phyloP scores from a whole-genome alignment of 1,139 yeast species.

The Geotrichum fermentans region DNA sequence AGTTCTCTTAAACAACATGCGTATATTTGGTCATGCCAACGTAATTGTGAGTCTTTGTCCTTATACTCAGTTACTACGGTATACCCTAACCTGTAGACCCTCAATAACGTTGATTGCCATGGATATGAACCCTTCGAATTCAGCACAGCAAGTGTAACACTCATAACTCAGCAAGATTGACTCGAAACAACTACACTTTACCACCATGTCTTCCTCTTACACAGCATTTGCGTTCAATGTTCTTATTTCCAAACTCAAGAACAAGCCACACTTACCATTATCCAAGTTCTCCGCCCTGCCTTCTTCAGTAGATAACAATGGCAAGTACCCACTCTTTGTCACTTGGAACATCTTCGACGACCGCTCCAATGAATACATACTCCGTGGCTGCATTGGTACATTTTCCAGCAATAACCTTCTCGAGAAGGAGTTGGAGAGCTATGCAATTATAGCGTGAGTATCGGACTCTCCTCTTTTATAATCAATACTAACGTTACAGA shows the following conservation, averaged over 20 bases:
- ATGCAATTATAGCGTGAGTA: slow-evolving; percentile 54
- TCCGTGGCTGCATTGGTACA: slow-evolving; percentile 94
- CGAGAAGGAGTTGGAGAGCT: slow-evolving; percentile 56
- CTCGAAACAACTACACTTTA: too few species aligned
- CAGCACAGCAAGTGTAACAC: too few species aligned
- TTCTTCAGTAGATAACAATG: slow-evolving; percentile 22
- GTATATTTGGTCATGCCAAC: too few species aligned
- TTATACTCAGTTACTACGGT: too few species aligned
- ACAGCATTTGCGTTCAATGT: slow-evolving; percentile 43
- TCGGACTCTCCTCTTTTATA: too few species aligned
- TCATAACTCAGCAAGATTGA: too few species aligned
- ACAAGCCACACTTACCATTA: slow-evolving; percentile 18
- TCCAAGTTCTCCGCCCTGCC: slow-evolving; percentile 15
- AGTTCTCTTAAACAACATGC: too few species aligned
- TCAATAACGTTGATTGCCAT: too few species aligned
- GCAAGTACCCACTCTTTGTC: slow-evolving; percentile 60
- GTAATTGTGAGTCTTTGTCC: too few species aligned
- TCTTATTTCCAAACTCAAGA: slow-evolving; percentile 35
- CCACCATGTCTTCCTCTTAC: slow-evolving; percentile 33
- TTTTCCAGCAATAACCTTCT: slow-evolving; percentile 48
- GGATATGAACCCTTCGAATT: too few species aligned
- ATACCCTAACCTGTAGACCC: too few species aligned
- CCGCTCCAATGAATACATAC: slow-evolving; percentile 40
- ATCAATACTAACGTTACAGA: slow-evolving; percentile 23
- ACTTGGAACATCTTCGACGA: slow-evolving; percentile 65